phyloP scores from a whole-genome alignment of 2,329 filamentous ascomycete genomes.

The Exophiala calicioides region DNA sequence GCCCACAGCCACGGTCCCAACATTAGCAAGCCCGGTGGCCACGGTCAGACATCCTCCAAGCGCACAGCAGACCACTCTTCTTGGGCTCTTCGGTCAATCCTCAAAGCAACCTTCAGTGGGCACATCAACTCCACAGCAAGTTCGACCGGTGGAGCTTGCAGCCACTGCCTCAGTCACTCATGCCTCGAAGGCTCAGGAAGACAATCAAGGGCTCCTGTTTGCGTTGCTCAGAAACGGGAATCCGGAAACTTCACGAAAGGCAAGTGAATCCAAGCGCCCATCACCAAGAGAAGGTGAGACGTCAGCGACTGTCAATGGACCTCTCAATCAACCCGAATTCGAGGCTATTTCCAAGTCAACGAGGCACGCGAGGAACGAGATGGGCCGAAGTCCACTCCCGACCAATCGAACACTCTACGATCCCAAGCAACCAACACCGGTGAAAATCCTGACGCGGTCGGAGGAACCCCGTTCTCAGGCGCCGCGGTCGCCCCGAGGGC shows the following conservation, averaged over 20 bases:
- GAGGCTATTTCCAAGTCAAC: slow-evolving; percentile 32
- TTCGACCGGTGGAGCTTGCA: slow-evolving; percentile 46
- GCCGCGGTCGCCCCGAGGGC: slow-evolving; percentile 19
- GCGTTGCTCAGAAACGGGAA: slow-evolving; percentile 19
- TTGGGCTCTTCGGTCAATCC: slow-evolving; percentile 26
- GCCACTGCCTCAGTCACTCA: slow-evolving; percentile 42
- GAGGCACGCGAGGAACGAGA: slow-evolving; percentile 16
- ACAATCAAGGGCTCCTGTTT: slow-evolving; percentile 22
- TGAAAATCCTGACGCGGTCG: slow-evolving; percentile 32
- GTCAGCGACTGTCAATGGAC: slow-evolving; percentile 44
- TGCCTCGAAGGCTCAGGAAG: slow-evolving; percentile 10
- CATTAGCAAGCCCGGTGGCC: too few relatives aligned
- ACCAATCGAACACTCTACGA: slow-evolving; percentile 28
- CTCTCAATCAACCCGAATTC: slow-evolving; percentile 43
- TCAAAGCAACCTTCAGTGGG: slow-evolving; percentile 22
- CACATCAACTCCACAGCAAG: neutral
- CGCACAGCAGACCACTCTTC: slow-evolving; percentile 17
- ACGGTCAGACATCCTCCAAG: too few relatives aligned
- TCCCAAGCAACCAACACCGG: slow-evolving; percentile 29
- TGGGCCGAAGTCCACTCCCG: slow-evolving; percentile 25
- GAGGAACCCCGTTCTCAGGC: slow-evolving; percentile 23
- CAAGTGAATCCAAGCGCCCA: slow-evolving; percentile 20
- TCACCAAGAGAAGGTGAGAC: slow-evolving; percentile 31
- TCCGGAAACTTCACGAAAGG: slow-evolving; percentile 18
- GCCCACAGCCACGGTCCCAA: too few relatives aligned